Evolutionary conservation across 495 filamentous ascomycete species (phyloP), one percentile per base, ranked within the genome.

Genomic region (Tricharina praecox): DNA sequence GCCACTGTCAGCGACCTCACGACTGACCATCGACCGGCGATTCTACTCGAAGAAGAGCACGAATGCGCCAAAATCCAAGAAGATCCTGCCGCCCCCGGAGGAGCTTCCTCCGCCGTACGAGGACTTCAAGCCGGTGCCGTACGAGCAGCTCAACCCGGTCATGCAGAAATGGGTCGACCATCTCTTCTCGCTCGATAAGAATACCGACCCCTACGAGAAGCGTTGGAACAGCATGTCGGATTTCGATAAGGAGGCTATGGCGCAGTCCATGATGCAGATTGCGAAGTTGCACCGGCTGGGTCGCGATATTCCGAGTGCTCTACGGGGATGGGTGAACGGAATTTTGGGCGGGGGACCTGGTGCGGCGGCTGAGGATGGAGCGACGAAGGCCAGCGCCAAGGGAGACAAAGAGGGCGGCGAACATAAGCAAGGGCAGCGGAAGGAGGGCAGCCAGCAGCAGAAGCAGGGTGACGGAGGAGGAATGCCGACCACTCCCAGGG

Each of bases 401-500:
- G 43, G 43, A 33, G 16, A 46, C 15, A 8, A 43, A 19, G 8
- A 25, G 18, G 25, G 25, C 5, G 39, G 25, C 5, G 13, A 43
- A 33, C 10, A 7, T 15, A 46, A 35, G 43, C 18, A 46, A 34
- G 13, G n/a, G n/a, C n/a, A n/a, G n/a, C n/a, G n/a, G n/a, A 26
- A 19, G 28, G 25, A 20, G n/a, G 8, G 7, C 16, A 35, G 3
- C 10, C 33, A 38, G 45, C 16, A 23, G n/a, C 16, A 48, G 34
- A 23, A 38, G 18, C 33, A 23, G 23, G 35, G 9, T 32, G 23
- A 5, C 8, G 28, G 43, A 4, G 28, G 40, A 7, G n/a, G n/a
- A n/a, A n/a, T 5, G 9, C 40, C 40, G 11, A 35, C 16, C 9
- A 11, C 24, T 19, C 18, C n/a, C n/a, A 70, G 70, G 37, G 55